Conservation (phyloP, 768 basidiomycete species). For the Saitozyma podzolica region DNA sequence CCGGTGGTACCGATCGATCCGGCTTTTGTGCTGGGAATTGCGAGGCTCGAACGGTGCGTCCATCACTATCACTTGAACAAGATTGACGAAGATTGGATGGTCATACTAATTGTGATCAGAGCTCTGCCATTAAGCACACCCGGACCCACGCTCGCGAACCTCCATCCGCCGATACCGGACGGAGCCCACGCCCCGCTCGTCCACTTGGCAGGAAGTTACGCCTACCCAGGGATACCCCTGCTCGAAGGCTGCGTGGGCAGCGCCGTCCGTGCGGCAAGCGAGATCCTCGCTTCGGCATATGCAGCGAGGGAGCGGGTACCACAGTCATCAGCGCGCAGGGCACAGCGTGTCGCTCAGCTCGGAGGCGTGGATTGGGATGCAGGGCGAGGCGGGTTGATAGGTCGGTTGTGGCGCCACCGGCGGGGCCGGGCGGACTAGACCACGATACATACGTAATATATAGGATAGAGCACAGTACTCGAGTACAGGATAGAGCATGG, state of each 20-base stretch:
- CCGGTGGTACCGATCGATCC: slow-evolving; percentile 62
- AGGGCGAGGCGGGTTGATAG: slow-evolving; percentile 26
- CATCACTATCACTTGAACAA: slow-evolving; percentile 52
- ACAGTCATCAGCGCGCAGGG: too few species aligned
- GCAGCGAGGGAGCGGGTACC: slow-evolving; percentile 19
- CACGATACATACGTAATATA: too few species aligned
- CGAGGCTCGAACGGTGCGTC: slow-evolving; percentile 66
- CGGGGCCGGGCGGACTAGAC: too few species aligned
- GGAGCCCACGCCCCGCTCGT: neutral
- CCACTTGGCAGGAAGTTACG: slow-evolving; percentile 74
- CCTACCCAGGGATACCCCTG: slow-evolving; percentile 70
- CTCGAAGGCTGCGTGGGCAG: slow-evolving; percentile 78
- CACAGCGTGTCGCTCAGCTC: neutral
- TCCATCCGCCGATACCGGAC: slow-evolving; percentile 11
- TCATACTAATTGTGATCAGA: neutral
- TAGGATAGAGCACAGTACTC: too few species aligned
- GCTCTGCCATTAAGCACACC: slow-evolving; percentile 17
- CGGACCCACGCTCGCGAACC: slow-evolving; percentile 9
- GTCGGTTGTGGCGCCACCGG: slow-evolving; percentile 22
- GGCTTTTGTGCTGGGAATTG: slow-evolving; percentile 60
- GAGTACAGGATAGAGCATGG: too few species aligned
- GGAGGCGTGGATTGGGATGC: slow-evolving; percentile 30
- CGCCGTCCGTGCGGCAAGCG: slow-evolving; percentile 61
- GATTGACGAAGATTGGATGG: neutral
- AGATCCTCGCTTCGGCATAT: slow-evolving; percentile 8